These are phyloP conservation scores for Aegilops longissima DNA, from an alignment of 176 grass and related monocot genomes.

Conservation along the genomic window DNA sequence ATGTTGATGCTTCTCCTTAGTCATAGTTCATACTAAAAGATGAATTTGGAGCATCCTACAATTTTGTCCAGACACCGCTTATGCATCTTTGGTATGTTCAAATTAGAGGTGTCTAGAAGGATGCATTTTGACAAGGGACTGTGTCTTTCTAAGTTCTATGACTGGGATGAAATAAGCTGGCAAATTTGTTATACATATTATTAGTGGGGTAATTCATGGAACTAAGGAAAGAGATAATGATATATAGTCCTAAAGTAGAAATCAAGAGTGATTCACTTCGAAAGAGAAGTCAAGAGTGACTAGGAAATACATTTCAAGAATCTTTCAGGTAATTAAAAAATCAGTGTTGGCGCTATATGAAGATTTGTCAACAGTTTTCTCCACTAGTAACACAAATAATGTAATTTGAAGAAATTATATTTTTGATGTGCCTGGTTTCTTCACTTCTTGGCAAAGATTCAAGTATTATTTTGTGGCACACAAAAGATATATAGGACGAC, in stretches of 20 bases:
- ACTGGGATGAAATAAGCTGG: too few relatives aligned
- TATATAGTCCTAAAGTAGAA: not conserved
- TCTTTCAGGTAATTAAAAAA: not conserved
- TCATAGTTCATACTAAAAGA: not conserved
- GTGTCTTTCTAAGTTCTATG: too few relatives aligned
- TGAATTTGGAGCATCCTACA: not conserved
- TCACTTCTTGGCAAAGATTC: not conserved
- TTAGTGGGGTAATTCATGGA: not conserved
- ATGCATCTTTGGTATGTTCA: not conserved
- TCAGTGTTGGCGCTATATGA: not conserved
- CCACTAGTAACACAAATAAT: not conserved
- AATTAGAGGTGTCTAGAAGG: not conserved
- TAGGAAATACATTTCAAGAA: not conserved
- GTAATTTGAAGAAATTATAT: too few relatives aligned
- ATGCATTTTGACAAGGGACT: not conserved
- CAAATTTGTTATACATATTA: too few relatives aligned
- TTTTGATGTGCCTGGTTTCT: not conserved
- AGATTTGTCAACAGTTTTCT: not conserved
- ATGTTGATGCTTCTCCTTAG: conserved; percentile 4
- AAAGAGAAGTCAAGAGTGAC: not conserved
- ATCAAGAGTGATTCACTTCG: not conserved
- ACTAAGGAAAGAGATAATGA: not conserved
- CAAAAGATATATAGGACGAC: not conserved
- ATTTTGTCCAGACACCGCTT: too few relatives aligned
- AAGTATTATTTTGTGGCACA: not conserved